phyloP scores from a whole-genome alignment of 1,284 basidiomycete species.

The Amylostereum chailletii region DNA sequence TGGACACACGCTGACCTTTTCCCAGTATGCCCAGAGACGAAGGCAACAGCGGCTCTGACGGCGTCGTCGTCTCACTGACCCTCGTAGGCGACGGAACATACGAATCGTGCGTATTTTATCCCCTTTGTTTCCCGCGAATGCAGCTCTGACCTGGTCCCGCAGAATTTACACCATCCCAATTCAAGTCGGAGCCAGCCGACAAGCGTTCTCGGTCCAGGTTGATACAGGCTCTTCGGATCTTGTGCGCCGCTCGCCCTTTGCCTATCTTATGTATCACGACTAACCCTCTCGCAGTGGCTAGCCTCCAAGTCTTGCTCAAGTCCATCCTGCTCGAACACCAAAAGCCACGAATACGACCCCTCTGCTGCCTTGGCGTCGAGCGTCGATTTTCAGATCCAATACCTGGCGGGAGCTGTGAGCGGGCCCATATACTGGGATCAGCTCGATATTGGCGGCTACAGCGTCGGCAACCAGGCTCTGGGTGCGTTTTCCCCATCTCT shows the following conservation, averaged over 20 bases:
- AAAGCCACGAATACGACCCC: slow-evolving; percentile 44
- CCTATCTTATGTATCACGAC: background rate
- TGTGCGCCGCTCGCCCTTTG: slow-evolving; percentile 26
- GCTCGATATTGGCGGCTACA: slow-evolving; percentile 49
- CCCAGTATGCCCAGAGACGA: slow-evolving; percentile 14
- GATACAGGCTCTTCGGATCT: slow-evolving; percentile 74
- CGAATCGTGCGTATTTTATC: slow-evolving; percentile 35
- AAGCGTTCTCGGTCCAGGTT: slow-evolving; percentile 53
- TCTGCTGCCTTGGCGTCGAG: slow-evolving; percentile 32
- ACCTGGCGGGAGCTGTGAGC: slow-evolving; percentile 45
- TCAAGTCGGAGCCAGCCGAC: slow-evolving; percentile 35
- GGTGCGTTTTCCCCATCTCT: slow-evolving; percentile 28
- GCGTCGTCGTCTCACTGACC: slow-evolving; percentile 43
- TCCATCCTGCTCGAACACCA: slow-evolving; percentile 33
- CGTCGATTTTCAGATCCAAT: slow-evolving; percentile 37
- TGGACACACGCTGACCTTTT: too few species aligned
- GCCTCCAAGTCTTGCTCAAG: slow-evolving; percentile 48
- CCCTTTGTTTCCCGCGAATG: background rate
- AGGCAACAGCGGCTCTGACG: slow-evolving; percentile 31
- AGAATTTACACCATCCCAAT: slow-evolving; percentile 59
- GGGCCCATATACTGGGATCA: slow-evolving; percentile 64
- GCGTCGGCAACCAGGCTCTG: slow-evolving; percentile 51
- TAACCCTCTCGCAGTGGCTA: slow-evolving; percentile 40
- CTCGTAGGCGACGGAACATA: slow-evolving; percentile 40
- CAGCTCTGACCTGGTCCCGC: background rate